Base-by-base conservation (phyloP, 164 flowering plant genomes). In the Chimonanthus salicifolius region DNA sequence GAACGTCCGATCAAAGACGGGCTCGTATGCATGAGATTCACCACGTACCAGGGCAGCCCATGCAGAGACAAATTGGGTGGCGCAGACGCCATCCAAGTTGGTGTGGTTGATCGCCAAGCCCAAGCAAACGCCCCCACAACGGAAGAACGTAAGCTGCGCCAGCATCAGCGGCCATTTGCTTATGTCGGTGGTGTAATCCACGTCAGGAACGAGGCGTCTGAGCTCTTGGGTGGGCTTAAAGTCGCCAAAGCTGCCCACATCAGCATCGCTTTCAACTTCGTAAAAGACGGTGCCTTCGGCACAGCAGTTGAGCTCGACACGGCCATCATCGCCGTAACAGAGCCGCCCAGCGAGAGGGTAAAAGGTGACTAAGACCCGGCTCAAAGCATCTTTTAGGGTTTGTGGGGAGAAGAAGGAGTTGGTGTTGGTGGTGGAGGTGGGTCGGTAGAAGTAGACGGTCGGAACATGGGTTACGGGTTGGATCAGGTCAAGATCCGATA, bases 301-400 rank as follows among this genome's bases (percentile, higher is more conserved):
- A 49, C 86, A 83, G 78, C 90, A 87, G 7, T 77, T 67, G 45
- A 87, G 84, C 79, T 82, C 84, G 0, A 87, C 74, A 0, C 88
- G 82, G 48, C 84, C 80, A 6, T 73, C 72, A 7, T 62, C 78
- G 3, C 74, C 72, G 72, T 63, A 74, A 0, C 63, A 49, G 48
- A 87, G 47, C 3, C 90, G 86, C 13, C 90, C 90, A 2, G 88
- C 86, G 4, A 87, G 51, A 13, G 87, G 87, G 71, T 83, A 85
- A 71, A 81, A 83, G 8, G 71, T 76, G 18, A 79, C 82, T 54
- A 85, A 49, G 0, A 77, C 77, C 48, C 49, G 70, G 68, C 81
- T 76, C 64, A 85, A 49, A 5, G 88, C 77, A 7, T 73, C 69
- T 68, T 64, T 85, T 44, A 85, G 58, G 49, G 71, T 74, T 0